A percentile compares a stretch with the other conserved stretches of the same genome.
Evolutionary conservation across 1,284 basidiomycete genomes (phyloP).

Genomic region (Quambalaria eucalypti): DNA sequence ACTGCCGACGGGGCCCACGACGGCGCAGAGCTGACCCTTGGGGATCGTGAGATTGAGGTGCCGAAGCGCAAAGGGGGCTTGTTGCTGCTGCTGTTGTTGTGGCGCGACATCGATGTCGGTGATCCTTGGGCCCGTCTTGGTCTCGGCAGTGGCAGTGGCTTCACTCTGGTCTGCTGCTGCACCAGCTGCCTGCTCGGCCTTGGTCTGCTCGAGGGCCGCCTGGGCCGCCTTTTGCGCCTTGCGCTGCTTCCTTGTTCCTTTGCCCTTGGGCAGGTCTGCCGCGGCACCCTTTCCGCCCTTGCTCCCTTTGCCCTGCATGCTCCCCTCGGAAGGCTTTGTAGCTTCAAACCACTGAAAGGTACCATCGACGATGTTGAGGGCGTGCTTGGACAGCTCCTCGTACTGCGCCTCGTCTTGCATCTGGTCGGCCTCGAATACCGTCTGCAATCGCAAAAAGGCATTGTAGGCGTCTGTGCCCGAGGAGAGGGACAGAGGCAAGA

Average conservation of each 20-base stretch:
- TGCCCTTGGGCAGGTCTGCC: background rate
- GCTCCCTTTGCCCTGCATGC: constrained; percentile 16
- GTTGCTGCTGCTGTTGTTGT: constrained; percentile 10
- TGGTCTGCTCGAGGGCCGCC: background rate
- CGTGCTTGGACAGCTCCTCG: constrained; percentile 5
- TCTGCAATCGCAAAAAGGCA: constrained; percentile 35
- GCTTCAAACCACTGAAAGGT: constrained; percentile 59
- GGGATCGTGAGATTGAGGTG: constrained; percentile 23
- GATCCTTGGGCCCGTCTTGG: constrained; percentile 4
- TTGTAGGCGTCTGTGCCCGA: constrained; percentile 40
- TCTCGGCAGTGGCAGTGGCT: constrained; percentile 4
- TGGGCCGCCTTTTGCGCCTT: constrained; percentile 6
- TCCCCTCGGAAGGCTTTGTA: constrained; percentile 17
- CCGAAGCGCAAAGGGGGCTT: constrained; percentile 30
- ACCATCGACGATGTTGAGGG: constrained; percentile 53
- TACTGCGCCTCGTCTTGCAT: constrained; percentile 50
- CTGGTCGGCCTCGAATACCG: constrained; percentile 58
- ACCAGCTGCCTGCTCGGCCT: constrained; percentile 4
- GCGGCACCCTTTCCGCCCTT: constrained; percentile 13
- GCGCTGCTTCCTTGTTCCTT: background rate
- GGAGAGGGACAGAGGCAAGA: constrained; percentile 48
- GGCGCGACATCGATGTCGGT: constrained; percentile 5
- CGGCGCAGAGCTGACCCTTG: constrained; percentile 30
- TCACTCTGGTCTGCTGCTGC: constrained; percentile 13
- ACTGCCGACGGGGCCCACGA: constrained; percentile 44